Conservation (phyloP, 1,139 yeast species). For the Candida sp. region DNA sequence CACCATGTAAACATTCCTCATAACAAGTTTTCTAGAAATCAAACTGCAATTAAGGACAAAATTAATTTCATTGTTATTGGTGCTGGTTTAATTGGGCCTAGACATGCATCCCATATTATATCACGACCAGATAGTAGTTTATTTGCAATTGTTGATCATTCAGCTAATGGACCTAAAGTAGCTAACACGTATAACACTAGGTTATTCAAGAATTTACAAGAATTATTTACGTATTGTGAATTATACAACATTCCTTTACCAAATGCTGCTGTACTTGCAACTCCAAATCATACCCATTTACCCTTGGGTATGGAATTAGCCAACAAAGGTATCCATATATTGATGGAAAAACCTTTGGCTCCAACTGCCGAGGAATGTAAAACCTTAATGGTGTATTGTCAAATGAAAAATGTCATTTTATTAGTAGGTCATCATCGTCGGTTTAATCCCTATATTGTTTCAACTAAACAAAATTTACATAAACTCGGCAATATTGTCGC, state of each 20-base stretch:
- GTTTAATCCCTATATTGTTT: slow-evolving; percentile 35
- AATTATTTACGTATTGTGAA: slow-evolving; percentile 26
- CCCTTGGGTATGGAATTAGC: slow-evolving; percentile 31
- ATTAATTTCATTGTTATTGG: slow-evolving; percentile 15
- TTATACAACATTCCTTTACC: slow-evolving; percentile 17
- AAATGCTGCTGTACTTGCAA: slow-evolving; percentile 38
- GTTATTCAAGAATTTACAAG: slow-evolving; percentile 26
- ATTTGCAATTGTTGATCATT: slow-evolving; percentile 38
- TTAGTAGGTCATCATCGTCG: slow-evolving; percentile 41
- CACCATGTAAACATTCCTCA: slow-evolving; percentile 2
- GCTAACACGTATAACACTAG: slow-evolving; percentile 26
- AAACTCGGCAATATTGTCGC: slow-evolving; percentile 32
- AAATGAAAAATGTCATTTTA: slow-evolving; percentile 19
- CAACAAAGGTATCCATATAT: slow-evolving; percentile 26
- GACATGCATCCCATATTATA: slow-evolving; percentile 34
- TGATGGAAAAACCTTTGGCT: slow-evolving; percentile 38
- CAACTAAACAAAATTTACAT: slow-evolving; percentile 27
- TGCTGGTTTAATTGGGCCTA: slow-evolving; percentile 42
- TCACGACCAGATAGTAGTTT: slow-evolving; percentile 23
- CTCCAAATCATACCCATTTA: slow-evolving; percentile 40
- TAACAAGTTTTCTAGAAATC: neutral
- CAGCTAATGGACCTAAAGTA: slow-evolving; percentile 34
- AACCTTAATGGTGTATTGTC: slow-evolving; percentile 23
- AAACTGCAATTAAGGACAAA: neutral
- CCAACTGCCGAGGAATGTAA: slow-evolving; percentile 28